Evolutionary conservation across 2,329 filamentous ascomycete species (phyloP).

Genomic region (Cercospora sp.): DNA sequence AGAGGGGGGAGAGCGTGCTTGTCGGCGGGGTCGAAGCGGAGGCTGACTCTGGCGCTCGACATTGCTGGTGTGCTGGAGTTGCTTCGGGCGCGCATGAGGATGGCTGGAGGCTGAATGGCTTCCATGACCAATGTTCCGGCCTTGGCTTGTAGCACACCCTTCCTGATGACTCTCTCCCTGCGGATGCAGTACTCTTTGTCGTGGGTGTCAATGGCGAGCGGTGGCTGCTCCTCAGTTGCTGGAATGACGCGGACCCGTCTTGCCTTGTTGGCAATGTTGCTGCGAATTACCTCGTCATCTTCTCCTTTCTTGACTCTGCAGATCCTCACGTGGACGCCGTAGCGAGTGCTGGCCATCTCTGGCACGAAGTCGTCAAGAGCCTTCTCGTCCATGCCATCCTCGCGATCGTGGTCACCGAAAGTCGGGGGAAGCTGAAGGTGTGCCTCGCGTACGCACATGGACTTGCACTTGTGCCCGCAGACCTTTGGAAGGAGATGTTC

Average conservation of each 20-base stretch:
- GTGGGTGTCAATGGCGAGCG: constrained; percentile 52
- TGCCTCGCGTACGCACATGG: constrained; percentile 53
- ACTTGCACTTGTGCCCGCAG: constrained; percentile 56
- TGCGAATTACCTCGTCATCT: constrained; percentile 40
- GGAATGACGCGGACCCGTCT: constrained; percentile 63
- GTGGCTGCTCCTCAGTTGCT: constrained; percentile 59
- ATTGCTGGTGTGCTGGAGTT: constrained; percentile 46
- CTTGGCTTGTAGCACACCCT: constrained; percentile 60
- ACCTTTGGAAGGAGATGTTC: constrained; percentile 59
- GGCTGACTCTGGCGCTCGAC: constrained; percentile 56
- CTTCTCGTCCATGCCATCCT: constrained; percentile 48
- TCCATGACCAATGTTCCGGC: constrained; percentile 59
- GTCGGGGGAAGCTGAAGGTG: constrained; percentile 63
- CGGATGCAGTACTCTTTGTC: constrained; percentile 55
- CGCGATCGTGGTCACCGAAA: constrained; percentile 37
- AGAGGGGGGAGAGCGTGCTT: constrained; percentile 53
- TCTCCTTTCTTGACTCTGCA: constrained; percentile 46
- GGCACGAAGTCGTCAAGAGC: constrained; percentile 63
- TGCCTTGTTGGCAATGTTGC: constrained; percentile 51
- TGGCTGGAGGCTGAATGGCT: constrained; percentile 58
- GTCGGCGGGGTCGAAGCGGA: constrained; percentile 62
- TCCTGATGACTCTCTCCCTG: constrained; percentile 61
- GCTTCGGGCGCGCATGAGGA: constrained; percentile 50
- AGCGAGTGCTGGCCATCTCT: constrained; percentile 62
- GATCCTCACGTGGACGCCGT: constrained; percentile 50